Base-by-base conservation (phyloP, 2,329 filamentous ascomycete species). In the Phaeosphaeria sp. region DNA sequence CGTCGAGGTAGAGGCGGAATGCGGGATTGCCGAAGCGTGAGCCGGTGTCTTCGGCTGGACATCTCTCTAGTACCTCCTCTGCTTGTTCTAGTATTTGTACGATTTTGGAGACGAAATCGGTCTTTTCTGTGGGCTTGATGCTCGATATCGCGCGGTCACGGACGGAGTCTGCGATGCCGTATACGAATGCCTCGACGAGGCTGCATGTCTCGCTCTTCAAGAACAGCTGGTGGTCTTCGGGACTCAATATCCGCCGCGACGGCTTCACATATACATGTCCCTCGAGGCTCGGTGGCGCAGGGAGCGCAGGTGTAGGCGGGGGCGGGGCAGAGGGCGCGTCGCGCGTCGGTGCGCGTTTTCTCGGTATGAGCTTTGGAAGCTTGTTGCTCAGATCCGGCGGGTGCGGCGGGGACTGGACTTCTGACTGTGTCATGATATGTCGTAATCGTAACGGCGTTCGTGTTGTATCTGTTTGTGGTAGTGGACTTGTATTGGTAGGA, bases 11-110 rank as follows among this genome's bases (percentile, higher is more conserved):
- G 56, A 86, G 84, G 49, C 92, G 87, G 79, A 99, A 99, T 1
- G 91, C 87, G 66, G 93, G 93, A 79, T 99, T 99, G 47, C 95
- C 96, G 76, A 99, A 99, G 24, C 95, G 86, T 8, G 93, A 97
- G 46, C 93, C 93, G 47, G 93, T 91, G 63, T 98, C 93, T 65
- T 94, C 85, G 0, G 95, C 89, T 0, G 95, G 95, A 51, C 90
- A 89, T 51, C 84, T 80, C 15, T 83, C 79, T 5, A 96, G 83
- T 1, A 94, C 82, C 5, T 81, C 77, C 52, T 92, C 88, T 8
- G 91, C 86, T 53, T 89, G 84, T 33, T 89, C 84, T 11, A 99
- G 83, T 20, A 97, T 87, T 17, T 77, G 72, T 40, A 96, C 76
- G 30, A 98, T 86, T 15, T 85, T 83, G 57, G 81, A 80, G 53